Evolutionary conservation across 805 yeast genomes (phyloP), one percentile per base, ranked within the genome.

Genomic region (Tetrapisispora taiwanensis): DNA sequence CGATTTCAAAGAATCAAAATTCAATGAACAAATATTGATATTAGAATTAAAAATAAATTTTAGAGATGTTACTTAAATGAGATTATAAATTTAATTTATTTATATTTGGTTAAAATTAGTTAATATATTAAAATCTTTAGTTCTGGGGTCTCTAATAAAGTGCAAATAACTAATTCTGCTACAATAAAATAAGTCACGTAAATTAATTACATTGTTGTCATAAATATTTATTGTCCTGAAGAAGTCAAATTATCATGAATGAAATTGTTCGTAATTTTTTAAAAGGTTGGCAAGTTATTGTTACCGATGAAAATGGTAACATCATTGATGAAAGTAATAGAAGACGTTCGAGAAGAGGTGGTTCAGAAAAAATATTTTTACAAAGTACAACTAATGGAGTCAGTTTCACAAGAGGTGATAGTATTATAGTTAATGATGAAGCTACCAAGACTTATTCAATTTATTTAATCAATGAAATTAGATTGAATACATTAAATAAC

Each of bases 391-490:
- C 48, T 0, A 83, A 77, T 55, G 72, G 67, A 1, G 50, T 74
- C 14, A 71, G 65, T 41, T 46, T 80, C 5, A 61, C 62, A 19
- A 66, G 66, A 9, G 86, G 86, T 3, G 79, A 75, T 49, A 62
- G 72, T 19, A 50, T 79, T 0, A 52, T 75, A 14, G 62, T 73
- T 7, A 57, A 62, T 30, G 62, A 62, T 4, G 56, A 49, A 1
- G 60, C 56, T 3, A 55, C 54, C 2, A 49, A 58, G 2, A 60
- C 68, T 1, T 69, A 65, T 30, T 43, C 54, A 6, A 57, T 74
- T 8, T 78, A 69, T 4, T 50, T 77, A 17, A 63, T 80, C 6
- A 66, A 67, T 37, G 78, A 75, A 35, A 73, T 78, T 12, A 48
- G 59, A 17, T 63, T 74, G 41, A 81, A 79, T 2, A 70, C 68